phyloP scores from a whole-genome alignment of 768 basidiomycete genomes.

The Rhizopogon rudus region DNA sequence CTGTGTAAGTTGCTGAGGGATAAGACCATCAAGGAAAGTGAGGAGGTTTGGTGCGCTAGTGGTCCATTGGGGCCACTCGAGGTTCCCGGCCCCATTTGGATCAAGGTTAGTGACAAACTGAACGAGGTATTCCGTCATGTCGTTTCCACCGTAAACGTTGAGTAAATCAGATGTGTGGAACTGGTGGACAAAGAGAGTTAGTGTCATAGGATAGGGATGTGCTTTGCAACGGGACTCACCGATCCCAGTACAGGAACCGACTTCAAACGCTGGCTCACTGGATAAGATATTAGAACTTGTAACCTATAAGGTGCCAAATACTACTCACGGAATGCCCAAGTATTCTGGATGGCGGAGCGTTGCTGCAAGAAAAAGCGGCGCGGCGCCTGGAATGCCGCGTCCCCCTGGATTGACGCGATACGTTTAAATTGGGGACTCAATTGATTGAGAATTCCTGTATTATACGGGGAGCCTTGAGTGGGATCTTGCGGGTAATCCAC shows the following conservation, averaged over 20 bases:
- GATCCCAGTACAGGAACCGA: not conserved
- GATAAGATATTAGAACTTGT: not conserved
- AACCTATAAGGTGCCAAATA: not conserved
- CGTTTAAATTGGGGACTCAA: conserved; percentile 47
- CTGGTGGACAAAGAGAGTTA: not conserved
- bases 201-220: not conserved
- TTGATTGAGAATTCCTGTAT: conserved; percentile 39
- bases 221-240: not conserved
- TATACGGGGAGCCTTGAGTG: conserved; percentile 47
- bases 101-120: conserved; percentile 19
- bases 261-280: conserved; percentile 2
- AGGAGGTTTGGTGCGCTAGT: conserved; percentile 9
- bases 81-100: conserved; percentile 12
- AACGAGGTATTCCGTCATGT: conserved; percentile 15
- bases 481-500: conserved; percentile 33
- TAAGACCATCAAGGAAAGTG: conserved; percentile 15
- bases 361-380: conserved; percentile 40
- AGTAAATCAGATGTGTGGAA: conserved; percentile 3
- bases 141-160: not conserved
- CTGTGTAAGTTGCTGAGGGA: conserved; percentile 9
- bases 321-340: conserved; percentile 17
- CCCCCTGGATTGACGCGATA: conserved; percentile 45
- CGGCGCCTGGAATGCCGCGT: conserved; percentile 46
- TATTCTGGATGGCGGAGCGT: conserved; percentile 31
- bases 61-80: conserved; percentile 20